Base-by-base conservation (phyloP, 1,284 basidiomycete species). In the Inonotus obliquus region DNA sequence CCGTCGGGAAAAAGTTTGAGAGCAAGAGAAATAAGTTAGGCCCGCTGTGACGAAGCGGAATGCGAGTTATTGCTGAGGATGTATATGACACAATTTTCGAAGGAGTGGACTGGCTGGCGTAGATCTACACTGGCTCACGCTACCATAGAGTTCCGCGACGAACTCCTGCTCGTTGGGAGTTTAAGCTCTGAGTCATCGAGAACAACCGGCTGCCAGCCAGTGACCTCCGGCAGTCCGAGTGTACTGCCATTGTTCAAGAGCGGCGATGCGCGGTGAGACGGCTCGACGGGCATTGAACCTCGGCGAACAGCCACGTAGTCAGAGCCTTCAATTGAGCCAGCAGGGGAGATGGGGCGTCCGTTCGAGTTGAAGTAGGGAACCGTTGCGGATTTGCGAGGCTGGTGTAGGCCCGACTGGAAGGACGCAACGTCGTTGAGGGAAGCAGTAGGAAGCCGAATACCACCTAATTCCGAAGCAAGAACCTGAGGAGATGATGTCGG, bases 361-460 rank as follows among this genome's bases (percentile, higher is more conserved):
- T 65, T 71, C 63, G 52, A 70, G 66, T 62, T 70, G 73, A 62
- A 66, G 54, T 70, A 72, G 11, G 80, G 78, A 13, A 74, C 69
- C 2, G 78, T 72, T 41, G 74, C 70, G 1, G 78, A 69, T 68
- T 80, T 81, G 65, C 77, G 73, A 41, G 75, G 75, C 35, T 71
- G 67, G 29, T 75, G 73, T 10, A 73, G 69, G 37, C 67, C 66
- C 27, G 72, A 63, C 56, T 66, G 76, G 5, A 81, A 74, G 58
- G 82, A 80, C 2, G 81, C 81, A 61, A 89, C 81, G 69, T 88
- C 87, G 19, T 80, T 80, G 45, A 89, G 76, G 2, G 87, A 84
- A 2, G 85, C 81, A 62, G 84, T 86, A 9, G 87, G 87, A 3
- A 89, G 80, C 49, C 87, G 83, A 67, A 89, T 89, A 23, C 81